Conservation (phyloP, 495 filamentous ascomycete genomes). For the Margaritispora aquatica region DNA sequence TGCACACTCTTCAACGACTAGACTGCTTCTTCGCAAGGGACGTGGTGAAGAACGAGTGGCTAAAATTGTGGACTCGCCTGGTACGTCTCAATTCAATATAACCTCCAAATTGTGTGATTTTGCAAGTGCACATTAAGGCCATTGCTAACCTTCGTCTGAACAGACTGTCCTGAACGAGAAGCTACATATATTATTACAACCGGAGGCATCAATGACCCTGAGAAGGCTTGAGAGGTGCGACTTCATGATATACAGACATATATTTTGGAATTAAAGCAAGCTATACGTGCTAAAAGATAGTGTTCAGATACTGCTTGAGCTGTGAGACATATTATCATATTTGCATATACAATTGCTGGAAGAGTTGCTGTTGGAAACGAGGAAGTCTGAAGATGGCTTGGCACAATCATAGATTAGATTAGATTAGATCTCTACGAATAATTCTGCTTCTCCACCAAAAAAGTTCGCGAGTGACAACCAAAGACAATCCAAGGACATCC, state of each 20-base stretch:
- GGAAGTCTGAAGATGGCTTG: background rate
- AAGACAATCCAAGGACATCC: background rate
- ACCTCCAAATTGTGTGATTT: background rate
- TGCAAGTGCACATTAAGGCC: background rate
- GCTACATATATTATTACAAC: slow-evolving; percentile 75
- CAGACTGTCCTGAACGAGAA: slow-evolving; percentile 70
- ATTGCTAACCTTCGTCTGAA: background rate
- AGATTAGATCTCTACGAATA: slow-evolving; percentile 20
- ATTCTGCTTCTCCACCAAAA: slow-evolving; percentile 16
- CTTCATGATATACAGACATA: background rate
- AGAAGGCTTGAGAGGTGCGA: slow-evolving; percentile 35
- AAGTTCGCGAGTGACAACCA: too few relatives aligned
- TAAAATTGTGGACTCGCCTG: slow-evolving; percentile 73
- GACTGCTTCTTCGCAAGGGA: slow-evolving; percentile 69
- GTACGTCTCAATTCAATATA: slow-evolving; percentile 31
- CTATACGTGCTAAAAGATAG: background rate
- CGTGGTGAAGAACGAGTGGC: slow-evolving; percentile 75
- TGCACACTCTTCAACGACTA: slow-evolving; percentile 71
- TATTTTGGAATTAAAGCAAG: background rate
- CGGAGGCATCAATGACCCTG: slow-evolving; percentile 70
- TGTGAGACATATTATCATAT: background rate
- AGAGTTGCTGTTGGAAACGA: slow-evolving; percentile 18
- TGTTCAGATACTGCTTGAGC: background rate
- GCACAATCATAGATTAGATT: slow-evolving; percentile 17
- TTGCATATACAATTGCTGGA: background rate